Base-by-base conservation (phyloP, 306 rosid species). In the barrel medic (Medicago truncatula) region DNA sequence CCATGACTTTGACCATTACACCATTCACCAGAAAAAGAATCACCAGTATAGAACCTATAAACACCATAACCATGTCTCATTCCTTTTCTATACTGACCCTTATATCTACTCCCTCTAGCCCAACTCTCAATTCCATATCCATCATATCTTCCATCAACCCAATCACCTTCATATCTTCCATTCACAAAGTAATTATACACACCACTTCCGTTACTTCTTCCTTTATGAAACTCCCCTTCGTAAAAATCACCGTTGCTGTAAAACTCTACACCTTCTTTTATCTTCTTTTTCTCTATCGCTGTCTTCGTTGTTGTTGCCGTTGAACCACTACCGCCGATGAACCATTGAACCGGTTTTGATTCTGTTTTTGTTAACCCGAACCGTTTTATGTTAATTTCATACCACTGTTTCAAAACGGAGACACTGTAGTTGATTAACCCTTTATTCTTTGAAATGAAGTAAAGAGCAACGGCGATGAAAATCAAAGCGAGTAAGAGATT, bases 1-100 rank as follows among this genome's bases (percentile, higher is more conserved):
- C 99, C 99, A 82, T 90, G 97, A 81, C 99, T 96, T 86, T 92
- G 99, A 11, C 99, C 99, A 40, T 89, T 92, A 80, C 76, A 89
- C 99, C 99, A 96, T 40, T 96, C 92, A 3, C 99, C 99, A 0
- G 96, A 82, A 74, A 88, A 96, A 23, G 93, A 88, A n/a, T 96
- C 99, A 11, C 99, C 99, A 0, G 98, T 89, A 21, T 86, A 90
- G 83, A 96, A 92, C 53, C 88, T 89, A 73, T 96, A 96, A 62
- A 87, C 91, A 1, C 99, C 98, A 78, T 73, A 88, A 8, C 99
- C 99, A 69, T 96, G 98, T 50, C 99, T 87, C 76, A 89, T 58
- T 0, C 98, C 98, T 4, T 90, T 95, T 53, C 91, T 84, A 52
- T 96, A 96, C 63, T 92, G 97, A 1, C 99, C 99, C 52, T 87